A percentile compares a stretch with the other conserved stretches of the same genome.
Evolutionary conservation across 208 protist species (phyloP).

Genomic region (Leishmania martiniquensis): DNA sequence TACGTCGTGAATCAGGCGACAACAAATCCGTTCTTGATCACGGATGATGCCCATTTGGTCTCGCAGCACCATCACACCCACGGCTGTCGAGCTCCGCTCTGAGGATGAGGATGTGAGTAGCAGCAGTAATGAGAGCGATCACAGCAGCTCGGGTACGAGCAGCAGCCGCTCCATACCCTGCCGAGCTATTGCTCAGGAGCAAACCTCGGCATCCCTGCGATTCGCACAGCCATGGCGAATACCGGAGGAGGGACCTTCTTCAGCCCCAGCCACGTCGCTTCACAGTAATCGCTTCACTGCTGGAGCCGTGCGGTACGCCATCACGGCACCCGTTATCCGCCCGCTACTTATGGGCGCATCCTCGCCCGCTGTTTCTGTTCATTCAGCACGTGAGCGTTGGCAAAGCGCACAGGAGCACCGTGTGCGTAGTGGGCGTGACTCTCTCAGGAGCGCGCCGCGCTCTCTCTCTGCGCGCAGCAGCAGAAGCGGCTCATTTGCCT

Average conservation of each 20-base stretch:
- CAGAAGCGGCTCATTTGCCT: constrained; percentile 31
- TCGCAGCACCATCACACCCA: not conserved
- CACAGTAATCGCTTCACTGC: constrained; percentile 3
- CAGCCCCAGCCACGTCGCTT: not conserved
- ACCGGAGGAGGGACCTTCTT: not conserved
- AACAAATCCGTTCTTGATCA: not conserved
- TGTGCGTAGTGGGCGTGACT: not conserved
- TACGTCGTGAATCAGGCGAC: not conserved
- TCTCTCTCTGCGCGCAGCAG: constrained; percentile 20
- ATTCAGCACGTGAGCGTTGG: constrained; percentile 10
- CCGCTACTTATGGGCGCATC: not conserved
- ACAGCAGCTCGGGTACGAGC: constrained; percentile 3
- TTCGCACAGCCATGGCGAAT: not conserved
- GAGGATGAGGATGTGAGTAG: constrained; percentile 16
- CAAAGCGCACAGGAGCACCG: constrained; percentile 12
- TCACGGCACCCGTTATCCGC: not conserved
- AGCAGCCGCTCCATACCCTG: not conserved
- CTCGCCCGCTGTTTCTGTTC: constrained; percentile 3
- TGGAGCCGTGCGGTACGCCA: not conserved
- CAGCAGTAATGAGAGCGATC: constrained; percentile 2
- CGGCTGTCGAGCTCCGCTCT: constrained; percentile 24
- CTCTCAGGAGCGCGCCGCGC: constrained; percentile 5
- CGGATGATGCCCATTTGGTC: constrained; percentile 21
- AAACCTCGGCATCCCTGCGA: not conserved
- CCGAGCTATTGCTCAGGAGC: not conserved